phyloP scores from a whole-genome alignment of 805 yeast genomes.

The Candida corydali region DNA sequence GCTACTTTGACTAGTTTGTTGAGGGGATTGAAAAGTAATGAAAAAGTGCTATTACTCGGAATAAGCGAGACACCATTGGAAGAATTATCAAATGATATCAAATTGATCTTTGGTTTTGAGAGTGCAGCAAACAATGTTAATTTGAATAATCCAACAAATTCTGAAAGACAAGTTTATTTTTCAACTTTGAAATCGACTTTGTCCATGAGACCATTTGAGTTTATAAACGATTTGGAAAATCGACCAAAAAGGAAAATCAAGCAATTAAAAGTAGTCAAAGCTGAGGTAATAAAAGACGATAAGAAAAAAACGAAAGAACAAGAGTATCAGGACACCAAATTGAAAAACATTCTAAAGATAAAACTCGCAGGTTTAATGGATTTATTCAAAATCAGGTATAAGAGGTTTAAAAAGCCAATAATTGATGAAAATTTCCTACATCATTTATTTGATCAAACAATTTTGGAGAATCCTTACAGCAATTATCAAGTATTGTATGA shows the following conservation, averaged over 20 bases:
- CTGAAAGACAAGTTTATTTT: constrained; percentile 58
- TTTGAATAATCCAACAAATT: constrained; percentile 37
- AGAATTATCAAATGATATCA: constrained; percentile 44
- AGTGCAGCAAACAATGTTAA: constrained; percentile 41
- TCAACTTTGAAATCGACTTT: constrained; percentile 49
- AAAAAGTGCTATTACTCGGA: constrained; percentile 70
- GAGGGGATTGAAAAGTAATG: constrained; percentile 64
- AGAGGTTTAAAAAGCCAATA: constrained; percentile 85
- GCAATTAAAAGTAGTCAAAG: constrained; percentile 29
- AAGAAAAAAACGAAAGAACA: constrained; percentile 47
- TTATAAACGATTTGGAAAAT: constrained; percentile 57
- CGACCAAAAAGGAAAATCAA: constrained; percentile 49
- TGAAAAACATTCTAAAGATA: constrained; percentile 81
- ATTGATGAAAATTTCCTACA: constrained; percentile 71
- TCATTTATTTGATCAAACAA: constrained; percentile 71
- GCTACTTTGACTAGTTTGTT: constrained; percentile 70
- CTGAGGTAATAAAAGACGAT: constrained; percentile 17
- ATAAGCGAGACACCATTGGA: constrained; percentile 50
- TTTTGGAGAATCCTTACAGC: constrained; percentile 31
- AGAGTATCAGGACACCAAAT: constrained; percentile 66
- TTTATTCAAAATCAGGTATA: constrained; percentile 78
- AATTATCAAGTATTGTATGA: constrained; percentile 39
- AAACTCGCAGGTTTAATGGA: constrained; percentile 88
- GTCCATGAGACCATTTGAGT: constrained; percentile 64
- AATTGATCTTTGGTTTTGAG: constrained; percentile 54